phyloP scores from a whole-genome alignment of 2,329 filamentous ascomycete species.

The Penicillium sp. region DNA sequence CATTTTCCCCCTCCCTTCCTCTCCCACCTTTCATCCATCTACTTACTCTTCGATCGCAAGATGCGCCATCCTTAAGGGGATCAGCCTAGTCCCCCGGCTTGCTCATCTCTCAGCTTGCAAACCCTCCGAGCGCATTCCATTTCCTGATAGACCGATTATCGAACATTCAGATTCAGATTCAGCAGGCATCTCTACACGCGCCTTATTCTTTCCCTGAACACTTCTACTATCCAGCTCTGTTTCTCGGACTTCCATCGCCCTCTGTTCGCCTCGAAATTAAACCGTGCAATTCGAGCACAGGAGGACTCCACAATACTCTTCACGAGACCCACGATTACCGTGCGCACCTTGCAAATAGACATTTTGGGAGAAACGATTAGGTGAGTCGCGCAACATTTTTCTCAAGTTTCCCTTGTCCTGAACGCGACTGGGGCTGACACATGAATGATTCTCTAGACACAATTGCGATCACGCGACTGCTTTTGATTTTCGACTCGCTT shows the following conservation, averaged over 20 bases:
- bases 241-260: background rate
- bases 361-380: slow-evolving; percentile 21
- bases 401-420: background rate
- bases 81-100: slow-evolving; percentile 14
- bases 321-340: slow-evolving; percentile 27
- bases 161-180: background rate
- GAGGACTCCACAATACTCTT: slow-evolving; percentile 7
- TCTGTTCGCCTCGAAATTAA: background rate
- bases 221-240: background rate
- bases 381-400: slow-evolving; percentile 26
- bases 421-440: slow-evolving; percentile 6
- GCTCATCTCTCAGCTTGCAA: slow-evolving; percentile 30
- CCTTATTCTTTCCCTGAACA: background rate
- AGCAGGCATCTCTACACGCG: background rate
- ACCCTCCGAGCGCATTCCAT: slow-evolving; percentile 18
- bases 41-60: slow-evolving; percentile 2
- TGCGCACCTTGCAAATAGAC: slow-evolving; percentile 28
- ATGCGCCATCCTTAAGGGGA: slow-evolving; percentile 30
- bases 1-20: slow-evolving; percentile 3
- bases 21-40: slow-evolving; percentile 13
- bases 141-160: background rate
- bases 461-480: slow-evolving; percentile 9
- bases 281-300: background rate
- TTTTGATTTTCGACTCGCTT: slow-evolving; percentile 1
- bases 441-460: background rate